phyloP scores from a whole-genome alignment of 768 basidiomycete species.

The Tylopilus felleus region DNA sequence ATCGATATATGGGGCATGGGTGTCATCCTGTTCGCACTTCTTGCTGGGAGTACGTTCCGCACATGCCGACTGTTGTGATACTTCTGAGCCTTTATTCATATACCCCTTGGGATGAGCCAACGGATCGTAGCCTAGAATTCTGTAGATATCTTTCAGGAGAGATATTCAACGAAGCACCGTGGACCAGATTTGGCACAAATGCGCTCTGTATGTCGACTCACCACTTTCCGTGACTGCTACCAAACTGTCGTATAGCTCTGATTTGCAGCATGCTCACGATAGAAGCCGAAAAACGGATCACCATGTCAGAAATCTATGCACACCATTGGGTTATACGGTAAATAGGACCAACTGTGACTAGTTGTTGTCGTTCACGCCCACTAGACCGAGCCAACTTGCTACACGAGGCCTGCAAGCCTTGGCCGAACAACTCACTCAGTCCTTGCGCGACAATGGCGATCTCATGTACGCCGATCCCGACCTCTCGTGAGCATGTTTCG shows the following conservation, averaged over 20 bases:
- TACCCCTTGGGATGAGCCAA: constrained; percentile 98
- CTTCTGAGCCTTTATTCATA: constrained; percentile 44
- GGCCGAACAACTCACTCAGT: constrained; percentile 67
- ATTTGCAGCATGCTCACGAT: constrained; percentile 72
- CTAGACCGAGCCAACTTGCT: constrained; percentile 69
- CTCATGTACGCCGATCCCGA: constrained; percentile 66
- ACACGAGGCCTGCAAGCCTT: constrained; percentile 48
- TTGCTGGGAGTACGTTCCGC: constrained; percentile 75
- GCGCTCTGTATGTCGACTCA: constrained; percentile 56
- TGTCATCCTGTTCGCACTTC: constrained; percentile 87
- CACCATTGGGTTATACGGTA: constrained; percentile 81
- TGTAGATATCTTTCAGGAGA: constrained; percentile 68
- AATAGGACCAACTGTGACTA: constrained; percentile 5
- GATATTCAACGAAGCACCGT: constrained; percentile 73
- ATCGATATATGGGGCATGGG: constrained; percentile 96
- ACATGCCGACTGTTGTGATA: no score
- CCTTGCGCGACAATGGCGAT: constrained; percentile 68
- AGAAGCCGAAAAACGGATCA: constrained; percentile 65
- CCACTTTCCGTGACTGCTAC: neutral
- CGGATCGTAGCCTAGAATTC: constrained; percentile 74
- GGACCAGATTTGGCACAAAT: constrained; percentile 59
- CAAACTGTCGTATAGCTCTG: constrained; percentile 50
- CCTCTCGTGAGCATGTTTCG: constrained; percentile 36
- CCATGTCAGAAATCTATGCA: constrained; percentile 48
- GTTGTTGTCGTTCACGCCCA: neutral